phyloP scores from a whole-genome alignment of 306 rosid genomes.

The Alnus rubra region DNA sequence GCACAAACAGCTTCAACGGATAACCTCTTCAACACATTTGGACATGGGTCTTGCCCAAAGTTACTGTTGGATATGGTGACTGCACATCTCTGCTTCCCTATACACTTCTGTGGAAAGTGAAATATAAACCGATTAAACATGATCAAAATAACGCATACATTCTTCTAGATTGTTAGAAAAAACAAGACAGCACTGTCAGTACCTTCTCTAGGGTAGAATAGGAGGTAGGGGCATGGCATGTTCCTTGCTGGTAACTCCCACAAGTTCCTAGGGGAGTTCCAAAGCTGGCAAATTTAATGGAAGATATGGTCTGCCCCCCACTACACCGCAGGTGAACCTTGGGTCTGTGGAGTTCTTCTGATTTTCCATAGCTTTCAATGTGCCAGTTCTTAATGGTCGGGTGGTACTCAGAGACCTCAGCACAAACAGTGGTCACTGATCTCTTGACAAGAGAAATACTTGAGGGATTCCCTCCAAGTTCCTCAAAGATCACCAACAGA shows the following conservation, averaged over 20 bases:
- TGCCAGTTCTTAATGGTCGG: conserved; percentile 92
- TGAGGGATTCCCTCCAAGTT: conserved; percentile 93
- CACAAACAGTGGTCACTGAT: conserved; percentile 77
- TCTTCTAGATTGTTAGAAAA: conserved; percentile 11
- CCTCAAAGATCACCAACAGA: conserved; percentile 87
- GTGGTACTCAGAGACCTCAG: conserved; percentile 90
- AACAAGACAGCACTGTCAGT: conserved; percentile 1
- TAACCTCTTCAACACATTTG: conserved; percentile 86
- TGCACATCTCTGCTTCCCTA: conserved; percentile 75
- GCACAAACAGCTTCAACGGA: conserved; percentile 92
- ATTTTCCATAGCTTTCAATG: conserved; percentile 81
- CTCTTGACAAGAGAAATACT: conserved; percentile 79
- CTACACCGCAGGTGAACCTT: conserved; percentile 88
- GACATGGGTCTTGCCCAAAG: conserved; percentile 92
- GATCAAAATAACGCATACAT: conserved; percentile 1
- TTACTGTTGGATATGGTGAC: conserved; percentile 83
- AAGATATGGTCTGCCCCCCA: conserved; percentile 73
- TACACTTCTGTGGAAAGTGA: conserved; percentile 64
- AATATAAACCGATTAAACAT: conserved; percentile 21
- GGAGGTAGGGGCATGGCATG: conserved; percentile 81
- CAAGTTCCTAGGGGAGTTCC: conserved; percentile 96
- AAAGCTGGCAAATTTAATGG: conserved; percentile 95
- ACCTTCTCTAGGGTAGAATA: conserved; percentile 78
- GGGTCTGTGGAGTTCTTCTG: conserved; percentile 73
- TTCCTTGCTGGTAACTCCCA: conserved; percentile 87